These are phyloP conservation scores for Fragilaria radians DNA, from an alignment of 108 stramenopile species.

Conservation along the genomic window DNA sequence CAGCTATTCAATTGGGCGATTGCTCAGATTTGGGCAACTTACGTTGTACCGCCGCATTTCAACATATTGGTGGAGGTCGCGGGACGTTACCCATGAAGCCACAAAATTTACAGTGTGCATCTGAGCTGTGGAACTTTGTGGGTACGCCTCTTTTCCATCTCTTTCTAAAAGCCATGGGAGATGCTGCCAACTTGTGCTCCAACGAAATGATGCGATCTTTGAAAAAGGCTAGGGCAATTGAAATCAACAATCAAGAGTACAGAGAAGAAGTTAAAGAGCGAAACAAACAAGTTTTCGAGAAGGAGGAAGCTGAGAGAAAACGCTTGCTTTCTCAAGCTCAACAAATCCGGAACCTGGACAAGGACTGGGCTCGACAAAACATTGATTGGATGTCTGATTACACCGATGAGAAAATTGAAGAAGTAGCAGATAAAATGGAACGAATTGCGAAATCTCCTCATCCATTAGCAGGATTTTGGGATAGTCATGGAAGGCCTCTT, in stretches of 20 bases:
- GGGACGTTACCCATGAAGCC: slow-evolving; percentile 28
- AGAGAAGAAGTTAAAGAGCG: slow-evolving; percentile 11
- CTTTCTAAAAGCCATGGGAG: slow-evolving; percentile 9
- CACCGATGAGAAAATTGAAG: slow-evolving; percentile 20
- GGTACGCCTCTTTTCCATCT: slow-evolving; percentile 31
- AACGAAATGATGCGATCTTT: slow-evolving; percentile 9
- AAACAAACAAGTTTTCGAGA: slow-evolving; percentile 18
- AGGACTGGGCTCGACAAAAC: slow-evolving; percentile 8
- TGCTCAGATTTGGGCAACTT: slow-evolving; percentile 15
- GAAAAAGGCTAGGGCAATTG: slow-evolving; percentile 7
- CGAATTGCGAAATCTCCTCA: slow-evolving; percentile 28
- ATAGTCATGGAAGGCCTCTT: slow-evolving; percentile 29
- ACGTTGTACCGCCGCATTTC: slow-evolving; percentile 32
- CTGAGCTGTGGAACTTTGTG: slow-evolving; percentile 28
- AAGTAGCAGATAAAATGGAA: slow-evolving; percentile 14
- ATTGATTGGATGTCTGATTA: slow-evolving; percentile 17
- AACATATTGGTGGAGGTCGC: slow-evolving; percentile 46
- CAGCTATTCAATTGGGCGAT: slow-evolving; percentile 19
- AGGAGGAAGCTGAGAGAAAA: slow-evolving; percentile 23
- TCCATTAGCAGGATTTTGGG: slow-evolving; percentile 34
- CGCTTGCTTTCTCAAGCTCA: slow-evolving; percentile 14
- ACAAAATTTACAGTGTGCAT: slow-evolving; percentile 20
- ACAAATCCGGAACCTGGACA: slow-evolving; percentile 4
- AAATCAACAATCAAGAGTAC: slow-evolving; percentile 20
- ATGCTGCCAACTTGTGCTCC: slow-evolving; percentile 9